Evolutionary conservation across 2,329 filamentous ascomycete species (phyloP), one percentile per base, ranked within the genome.

Genomic region (Ophiognomonia clavigignenti-juglandacearum): DNA sequence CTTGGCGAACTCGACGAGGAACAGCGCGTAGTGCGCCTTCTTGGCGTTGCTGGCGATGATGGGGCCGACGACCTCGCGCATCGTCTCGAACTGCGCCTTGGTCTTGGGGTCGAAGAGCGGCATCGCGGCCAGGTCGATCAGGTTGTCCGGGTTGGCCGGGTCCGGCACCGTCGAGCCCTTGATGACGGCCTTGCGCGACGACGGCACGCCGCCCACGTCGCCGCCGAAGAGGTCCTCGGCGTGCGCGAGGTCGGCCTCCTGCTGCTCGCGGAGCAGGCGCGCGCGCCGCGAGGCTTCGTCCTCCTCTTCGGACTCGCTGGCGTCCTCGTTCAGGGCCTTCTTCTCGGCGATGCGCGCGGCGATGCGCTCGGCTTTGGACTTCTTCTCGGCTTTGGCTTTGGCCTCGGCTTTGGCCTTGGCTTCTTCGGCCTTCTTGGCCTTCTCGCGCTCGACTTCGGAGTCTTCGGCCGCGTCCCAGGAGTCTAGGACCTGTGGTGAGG

Each of bases 401-500:
- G 87, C 91, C 0, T 91, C 89, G 23, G 88, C 90, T 70, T 95
- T 95, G 49, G 86, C 88, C 69, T 95, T 95, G 44, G 82, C 86
- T 62, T 88, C 91, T 6, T 78, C 85, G 42, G 84, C 89, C 72
- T 92, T 93, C 69, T 86, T 87, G 23, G 81, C 88, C 76, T 97
- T 98, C 70, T 96, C 91, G 60, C 90, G 87, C 74, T 98, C 93
- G 59, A 84, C 92, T 61, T 98, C 93, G 53, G 90, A 96, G 72
- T 98, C 93, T 63, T 97, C 93, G 57, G 88, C 91, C 49, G 88
- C 92, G 61, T 97, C 91, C 93, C 93, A 98, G 27, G 88, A 92
- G 51, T 98, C 93, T 62, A 96, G 80, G 48, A 97, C 88, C 85
- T 96, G 55, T 48, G 37, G 3, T 18, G 14, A 36, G 14, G 20